Evolutionary conservation across 1,284 basidiomycete species (phyloP).

Genomic region (Ceratobasidium sp.): DNA sequence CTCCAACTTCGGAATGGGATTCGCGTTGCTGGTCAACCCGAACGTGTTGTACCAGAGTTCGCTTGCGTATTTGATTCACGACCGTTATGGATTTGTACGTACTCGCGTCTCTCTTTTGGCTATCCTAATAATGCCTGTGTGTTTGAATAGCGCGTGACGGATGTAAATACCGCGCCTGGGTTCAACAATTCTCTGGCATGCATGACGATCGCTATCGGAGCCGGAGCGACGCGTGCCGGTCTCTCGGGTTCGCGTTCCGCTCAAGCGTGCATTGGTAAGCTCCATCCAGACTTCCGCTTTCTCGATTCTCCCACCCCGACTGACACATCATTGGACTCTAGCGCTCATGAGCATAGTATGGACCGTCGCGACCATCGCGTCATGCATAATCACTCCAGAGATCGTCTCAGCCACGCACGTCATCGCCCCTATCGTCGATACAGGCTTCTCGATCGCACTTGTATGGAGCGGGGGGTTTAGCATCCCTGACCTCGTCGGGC

Average conservation of each 20-base stretch:
- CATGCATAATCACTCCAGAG: slow-evolving; percentile 8
- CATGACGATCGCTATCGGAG: slow-evolving; percentile 24
- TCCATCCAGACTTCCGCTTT: too few relatives aligned
- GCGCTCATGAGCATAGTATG: slow-evolving; percentile 29
- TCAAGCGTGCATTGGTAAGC: slow-evolving; percentile 25
- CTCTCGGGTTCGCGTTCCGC: slow-evolving; percentile 4
- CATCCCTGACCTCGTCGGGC: slow-evolving; percentile 15
- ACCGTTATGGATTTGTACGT: slow-evolving; percentile 20
- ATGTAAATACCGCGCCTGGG: slow-evolving; percentile 16
- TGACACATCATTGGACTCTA: not conserved
- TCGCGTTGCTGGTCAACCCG: slow-evolving; percentile 5
- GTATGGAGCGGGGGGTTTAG: slow-evolving; percentile 6
- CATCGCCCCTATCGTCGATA: not conserved
- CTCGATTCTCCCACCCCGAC: not conserved
- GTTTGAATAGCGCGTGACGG: slow-evolving; percentile 13
- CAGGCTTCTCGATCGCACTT: not conserved
- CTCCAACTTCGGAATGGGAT: slow-evolving; percentile 16
- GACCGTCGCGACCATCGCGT: not conserved
- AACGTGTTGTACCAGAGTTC: slow-evolving; percentile 14
- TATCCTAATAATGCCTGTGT: not conserved
- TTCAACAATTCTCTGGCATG: slow-evolving; percentile 27
- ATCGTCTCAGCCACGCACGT: slow-evolving; percentile 21
- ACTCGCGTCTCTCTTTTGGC: not conserved
- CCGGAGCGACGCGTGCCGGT: slow-evolving; percentile 15
- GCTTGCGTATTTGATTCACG: slow-evolving; percentile 3